These are phyloP conservation scores for Leccinum subspadiceum DNA, from an alignment of 1,284 basidiomycete species.

Conservation along the genomic window DNA sequence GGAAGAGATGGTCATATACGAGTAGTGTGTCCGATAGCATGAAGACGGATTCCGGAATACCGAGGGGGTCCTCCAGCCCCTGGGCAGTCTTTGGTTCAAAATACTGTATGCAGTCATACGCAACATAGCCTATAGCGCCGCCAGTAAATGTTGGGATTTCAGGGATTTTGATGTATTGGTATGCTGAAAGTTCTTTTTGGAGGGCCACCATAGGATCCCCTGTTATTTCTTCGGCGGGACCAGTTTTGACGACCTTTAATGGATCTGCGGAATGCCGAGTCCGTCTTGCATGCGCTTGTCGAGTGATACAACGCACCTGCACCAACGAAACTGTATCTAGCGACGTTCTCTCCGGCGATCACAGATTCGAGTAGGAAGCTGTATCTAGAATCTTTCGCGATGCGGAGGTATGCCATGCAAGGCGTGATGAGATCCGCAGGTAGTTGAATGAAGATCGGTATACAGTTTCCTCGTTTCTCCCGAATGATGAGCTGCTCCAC, in stretches of 20 bases:
- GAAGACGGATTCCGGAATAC: conserved; percentile 93
- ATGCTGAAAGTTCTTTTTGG: conserved; percentile 83
- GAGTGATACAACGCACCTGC: conserved; percentile 61
- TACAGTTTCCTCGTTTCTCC: conserved; percentile 84
- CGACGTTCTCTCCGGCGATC: conserved; percentile 86
- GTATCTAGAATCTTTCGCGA: conserved; percentile 89
- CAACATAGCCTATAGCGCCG: conserved; percentile 96
- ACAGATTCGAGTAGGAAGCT: conserved; percentile 94
- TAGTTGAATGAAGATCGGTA: conserved; percentile 90
- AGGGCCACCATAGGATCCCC: conserved; percentile 89
- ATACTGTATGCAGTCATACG: conserved; percentile 94
- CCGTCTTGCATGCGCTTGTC: not conserved
- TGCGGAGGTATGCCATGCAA: conserved; percentile 93
- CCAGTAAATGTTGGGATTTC: conserved; percentile 95
- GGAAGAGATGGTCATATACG: conserved; percentile 97
- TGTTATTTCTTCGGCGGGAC: conserved; percentile 75
- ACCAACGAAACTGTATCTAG: conserved; percentile 95
- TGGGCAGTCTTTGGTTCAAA: conserved; percentile 93
- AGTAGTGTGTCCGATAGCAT: conserved; percentile 96
- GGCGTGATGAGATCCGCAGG: conserved; percentile 97
- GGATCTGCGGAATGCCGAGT: conserved; percentile 62
- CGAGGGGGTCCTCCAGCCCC: conserved; percentile 70
- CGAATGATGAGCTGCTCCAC: conserved; percentile 73
- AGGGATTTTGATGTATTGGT: conserved; percentile 89
- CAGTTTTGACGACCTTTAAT: conserved; percentile 88